Evolutionary conservation across 225 moss, liverwort and hornwort species (phyloP).

Genomic region (Bryoerythrophyllum caledonicum): DNA sequence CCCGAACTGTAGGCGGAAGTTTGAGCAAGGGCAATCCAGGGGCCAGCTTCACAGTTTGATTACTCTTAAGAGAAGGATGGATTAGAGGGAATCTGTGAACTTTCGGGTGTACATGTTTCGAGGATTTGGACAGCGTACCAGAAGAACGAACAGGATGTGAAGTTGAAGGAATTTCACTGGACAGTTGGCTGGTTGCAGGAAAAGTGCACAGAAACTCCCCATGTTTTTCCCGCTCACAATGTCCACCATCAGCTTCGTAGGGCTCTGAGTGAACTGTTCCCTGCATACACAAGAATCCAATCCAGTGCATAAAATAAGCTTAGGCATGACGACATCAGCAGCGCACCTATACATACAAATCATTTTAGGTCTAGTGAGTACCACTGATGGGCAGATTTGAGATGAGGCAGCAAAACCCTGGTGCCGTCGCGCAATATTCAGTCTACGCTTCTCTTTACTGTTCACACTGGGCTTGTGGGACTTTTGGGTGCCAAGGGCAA

Average conservation of each 20-base stretch:
- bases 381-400: slow-evolving; percentile 26
- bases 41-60: slow-evolving; percentile 83
- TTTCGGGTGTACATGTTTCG: slow-evolving; percentile 16
- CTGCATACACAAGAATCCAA: slow-evolving; percentile 38
- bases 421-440: slow-evolving; percentile 63
- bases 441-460: slow-evolving; percentile 62
- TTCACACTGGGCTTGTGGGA: slow-evolving; percentile 69
- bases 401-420: slow-evolving; percentile 43
- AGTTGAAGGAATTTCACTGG: slow-evolving; percentile 22
- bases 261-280: slow-evolving; percentile 24
- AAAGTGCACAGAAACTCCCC: slow-evolving; percentile 41
- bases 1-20: slow-evolving; percentile 81
- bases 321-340: neutral
- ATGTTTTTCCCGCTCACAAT: slow-evolving; percentile 34
- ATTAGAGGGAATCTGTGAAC: slow-evolving; percentile 1
- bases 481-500: slow-evolving; percentile 84
- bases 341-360: neutral
- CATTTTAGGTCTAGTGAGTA: slow-evolving; percentile 16
- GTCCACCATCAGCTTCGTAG: slow-evolving; percentile 32
- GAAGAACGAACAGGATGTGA: slow-evolving; percentile 16
- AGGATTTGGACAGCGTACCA: slow-evolving; percentile 24
- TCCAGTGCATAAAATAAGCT: neutral
- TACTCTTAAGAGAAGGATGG: slow-evolving; percentile 21
- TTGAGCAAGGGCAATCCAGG: slow-evolving; percentile 79
- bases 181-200: slow-evolving; percentile 20